Evolutionary conservation across 371 early-diverging fungal genomes (phyloP).

Genomic region (Rhizopus delemar): DNA sequence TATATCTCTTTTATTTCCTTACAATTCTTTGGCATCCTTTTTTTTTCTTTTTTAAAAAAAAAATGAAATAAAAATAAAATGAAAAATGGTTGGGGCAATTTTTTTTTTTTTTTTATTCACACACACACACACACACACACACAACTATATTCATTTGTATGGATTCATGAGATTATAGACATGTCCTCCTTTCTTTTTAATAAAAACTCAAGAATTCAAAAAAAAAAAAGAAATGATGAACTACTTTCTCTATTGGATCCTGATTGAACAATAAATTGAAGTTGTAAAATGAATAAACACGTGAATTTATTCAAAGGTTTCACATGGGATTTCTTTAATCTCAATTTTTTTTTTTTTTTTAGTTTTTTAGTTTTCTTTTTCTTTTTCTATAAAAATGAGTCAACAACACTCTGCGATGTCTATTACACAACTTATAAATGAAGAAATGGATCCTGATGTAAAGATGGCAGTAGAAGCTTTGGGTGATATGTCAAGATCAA

Average conservation of each 20-base stretch:
- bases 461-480: conserved; percentile 68
- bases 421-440: conserved; percentile 35
- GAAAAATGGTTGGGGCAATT: conserved; percentile 8
- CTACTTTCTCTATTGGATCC: no score
- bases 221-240: neutral
- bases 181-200: no score
- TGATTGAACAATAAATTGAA: no score
- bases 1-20: neutral
- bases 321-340: conserved; percentile 14
- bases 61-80: conserved; percentile 5
- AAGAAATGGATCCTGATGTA: conserved; percentile 54
- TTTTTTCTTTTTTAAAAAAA: neutral
- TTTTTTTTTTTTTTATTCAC: neutral
- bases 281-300: conserved; percentile 7
- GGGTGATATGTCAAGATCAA: conserved; percentile 56
- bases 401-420: conserved; percentile 37
- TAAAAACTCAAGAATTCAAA: no score
- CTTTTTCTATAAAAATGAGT: conserved; percentile 12
- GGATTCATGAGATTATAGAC: no score
- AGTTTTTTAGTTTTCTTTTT: conserved; percentile 23
- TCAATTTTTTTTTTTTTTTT: conserved; percentile 6
- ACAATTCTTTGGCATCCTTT: conserved; percentile 27
- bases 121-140: no score
- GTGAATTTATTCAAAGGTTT: conserved; percentile 19
- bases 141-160: no score